phyloP scores from a whole-genome alignment of 345 rosid species.

The Brassica cretica region DNA sequence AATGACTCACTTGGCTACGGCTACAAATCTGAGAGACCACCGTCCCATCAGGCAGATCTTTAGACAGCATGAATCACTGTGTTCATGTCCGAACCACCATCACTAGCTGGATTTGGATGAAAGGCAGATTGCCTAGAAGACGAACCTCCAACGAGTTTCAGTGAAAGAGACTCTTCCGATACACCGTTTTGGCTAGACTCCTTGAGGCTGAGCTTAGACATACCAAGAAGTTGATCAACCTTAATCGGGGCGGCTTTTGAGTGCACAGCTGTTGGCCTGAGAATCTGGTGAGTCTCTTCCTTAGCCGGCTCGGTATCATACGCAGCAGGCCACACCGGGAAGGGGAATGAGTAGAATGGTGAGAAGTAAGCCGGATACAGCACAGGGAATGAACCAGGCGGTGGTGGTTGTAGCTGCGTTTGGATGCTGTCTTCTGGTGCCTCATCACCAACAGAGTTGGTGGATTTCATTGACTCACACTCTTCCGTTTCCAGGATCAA shows the following conservation, averaged over 20 bases:
- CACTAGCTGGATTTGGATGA: slow-evolving; percentile 69
- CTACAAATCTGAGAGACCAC: slow-evolving; percentile 6
- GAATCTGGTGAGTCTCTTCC: slow-evolving; percentile 54
- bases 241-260: slow-evolving; percentile 71
- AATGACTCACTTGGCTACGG: slow-evolving; percentile 15
- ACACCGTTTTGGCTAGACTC: slow-evolving; percentile 51
- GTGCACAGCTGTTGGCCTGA: slow-evolving; percentile 75
- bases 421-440: slow-evolving; percentile 28
- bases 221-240: slow-evolving; percentile 79
- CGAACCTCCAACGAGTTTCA: slow-evolving; percentile 54
- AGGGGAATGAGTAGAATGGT: slow-evolving; percentile 59
- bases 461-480: slow-evolving; percentile 84
- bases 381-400: slow-evolving; percentile 58
- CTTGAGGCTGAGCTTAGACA: slow-evolving; percentile 73
- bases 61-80: slow-evolving; percentile 64
- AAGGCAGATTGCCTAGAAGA: slow-evolving; percentile 82
- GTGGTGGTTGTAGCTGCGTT: slow-evolving; percentile 25
- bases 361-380: slow-evolving; percentile 66
- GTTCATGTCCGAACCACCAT: slow-evolving; percentile 49
- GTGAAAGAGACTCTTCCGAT: slow-evolving; percentile 51
- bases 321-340: slow-evolving; percentile 63
- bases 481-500: slow-evolving; percentile 64
- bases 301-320: slow-evolving; percentile 43
- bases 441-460: slow-evolving; percentile 59
- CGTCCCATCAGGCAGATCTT: background rate